A percentile compares a stretch with the other conserved stretches of the same genome.
Conservation (phyloP, 1,284 basidiomycete species). For the Athelia psychrophila region DNA sequence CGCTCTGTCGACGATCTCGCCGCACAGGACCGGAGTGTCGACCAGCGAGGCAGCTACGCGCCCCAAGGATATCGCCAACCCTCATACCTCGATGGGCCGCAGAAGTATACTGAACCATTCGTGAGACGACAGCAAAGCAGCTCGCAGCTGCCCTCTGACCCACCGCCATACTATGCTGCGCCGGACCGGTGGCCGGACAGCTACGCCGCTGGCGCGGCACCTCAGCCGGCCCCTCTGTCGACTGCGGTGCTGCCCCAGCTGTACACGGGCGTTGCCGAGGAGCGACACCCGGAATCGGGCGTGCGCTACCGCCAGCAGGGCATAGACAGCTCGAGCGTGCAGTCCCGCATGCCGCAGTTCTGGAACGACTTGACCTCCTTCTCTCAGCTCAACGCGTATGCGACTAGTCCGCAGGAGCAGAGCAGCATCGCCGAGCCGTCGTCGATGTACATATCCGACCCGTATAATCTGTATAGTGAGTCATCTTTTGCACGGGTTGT, state of each 20-base stretch:
- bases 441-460: background rate
- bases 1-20: conserved; percentile 34
- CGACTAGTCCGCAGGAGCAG: background rate
- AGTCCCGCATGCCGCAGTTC: conserved; percentile 45
- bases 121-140: conserved; percentile 3
- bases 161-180: conserved; percentile 29
- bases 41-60: background rate
- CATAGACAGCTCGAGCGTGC: conserved; percentile 6
- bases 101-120: conserved; percentile 3
- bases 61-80: conserved; percentile 13
- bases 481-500: conserved; percentile 1
- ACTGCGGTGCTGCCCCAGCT: conserved; percentile 67
- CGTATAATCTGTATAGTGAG: conserved; percentile 1
- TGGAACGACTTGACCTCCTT: conserved; percentile 63
- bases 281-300: conserved; percentile 19
- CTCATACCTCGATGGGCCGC: background rate
- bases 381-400: conserved; percentile 45
- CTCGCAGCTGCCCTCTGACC: conserved; percentile 6
- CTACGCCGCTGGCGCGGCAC: conserved; percentile 23
- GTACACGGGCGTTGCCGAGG: conserved; percentile 63
- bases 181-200: conserved; percentile 54
- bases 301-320: background rate
- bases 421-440: background rate
- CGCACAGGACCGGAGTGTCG: background rate
- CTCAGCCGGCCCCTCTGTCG: conserved; percentile 45